Base-by-base conservation (phyloP, 768 basidiomycete genomes). In the Tricholoma hemisulphureum region DNA sequence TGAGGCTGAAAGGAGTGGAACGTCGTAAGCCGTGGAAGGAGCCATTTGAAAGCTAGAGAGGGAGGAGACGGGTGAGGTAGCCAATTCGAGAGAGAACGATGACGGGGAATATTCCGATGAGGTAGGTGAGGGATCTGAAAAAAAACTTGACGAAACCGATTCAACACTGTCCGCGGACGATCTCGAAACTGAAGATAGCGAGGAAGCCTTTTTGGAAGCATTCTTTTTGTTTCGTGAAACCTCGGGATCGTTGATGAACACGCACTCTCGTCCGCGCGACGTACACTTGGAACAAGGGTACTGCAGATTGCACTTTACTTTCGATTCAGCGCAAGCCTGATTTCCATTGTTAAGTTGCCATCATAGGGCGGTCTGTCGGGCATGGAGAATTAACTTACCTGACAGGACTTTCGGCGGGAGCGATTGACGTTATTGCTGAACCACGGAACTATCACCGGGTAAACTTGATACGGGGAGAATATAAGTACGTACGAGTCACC, bases 291-390 rank as follows among this genome's bases (percentile, higher is more conserved):
- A 80, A 68, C 88, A 89, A 16, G 88, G 88, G 56, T 77, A 80
- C 61, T 84, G 80, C 6, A 87, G 73, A 67, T 88, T 83, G 69
- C 88, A 89, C 72, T 87, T 88, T 13, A 88, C 81, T 71, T 89
- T 89, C n/a, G 86, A 87, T 61, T 86, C 84, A 2, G 86, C 87
- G 68, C 88, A 89, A 18, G 85, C 82, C 73, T 83, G 45, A 51
- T 46, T 29, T 28, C 39, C 4, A 55, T 41, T 28, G 26, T 64
- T 18, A 61, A 49, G 18, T 31, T 11, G 34, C 6, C 3, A 37
- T 37, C 14, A 29, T 49, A 45, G 34, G 58, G n/a, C 2, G 35
- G 35, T 53, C 29, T 16, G 57, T 14, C 14, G 18, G 13, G 18
- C n/a, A 32, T 23, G 14, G 14, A 31, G 32, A 24, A 46, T 10